Base-by-base conservation (phyloP, 2,329 filamentous ascomycete species). In the Talaromyces sp. region DNA sequence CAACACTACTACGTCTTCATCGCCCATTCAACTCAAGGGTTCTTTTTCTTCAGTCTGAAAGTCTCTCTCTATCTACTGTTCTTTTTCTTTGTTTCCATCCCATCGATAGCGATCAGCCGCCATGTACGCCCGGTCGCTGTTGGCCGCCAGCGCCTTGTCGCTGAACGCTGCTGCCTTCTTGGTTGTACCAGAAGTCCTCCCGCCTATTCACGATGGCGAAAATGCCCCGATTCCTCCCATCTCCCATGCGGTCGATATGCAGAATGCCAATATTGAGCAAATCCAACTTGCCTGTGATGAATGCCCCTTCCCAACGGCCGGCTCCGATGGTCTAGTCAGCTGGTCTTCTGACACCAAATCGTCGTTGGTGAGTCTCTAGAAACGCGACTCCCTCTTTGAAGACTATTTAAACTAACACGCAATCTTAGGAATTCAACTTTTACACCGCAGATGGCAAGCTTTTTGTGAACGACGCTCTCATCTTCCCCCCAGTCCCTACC, bases 101-200 rank as follows among this genome's bases (percentile, higher is more conserved):
- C 31, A 17, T 50, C 24, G 17, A 41, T 52, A 41, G 26, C 27
- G 49, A 52, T 19, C 21, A 24, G 21, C 31, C 24, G 38, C 41
- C 51, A 77, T 75, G 73, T 68, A 72, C 62, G 62, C 75, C 62
- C 71, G 71, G 59, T 75, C 72, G 58, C 63, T 75, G 50, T 64
- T 75, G 46, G 64, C 75, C 55, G 71, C 70, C 62, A 70, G 71
- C 64, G 67, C 69, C 21, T 63, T 73, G 52, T 72, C 72, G 43
- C 65, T 77, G 31, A 64, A 70, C 66, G 69, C 72, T 63, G 71
- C 69, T 41, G 75, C 75, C 27, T 68, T 77, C 56, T 66, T 77
- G 55, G 71, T 77, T 41, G 64, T 76, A 53, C 75, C 75, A 32
- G 74, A 75, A 58, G 57, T 67, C 50, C 35, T 52, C 24, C 64